Evolutionary conservation across 1,284 basidiomycete species (phyloP).

Genomic region (Heterobasidion irregulare): DNA sequence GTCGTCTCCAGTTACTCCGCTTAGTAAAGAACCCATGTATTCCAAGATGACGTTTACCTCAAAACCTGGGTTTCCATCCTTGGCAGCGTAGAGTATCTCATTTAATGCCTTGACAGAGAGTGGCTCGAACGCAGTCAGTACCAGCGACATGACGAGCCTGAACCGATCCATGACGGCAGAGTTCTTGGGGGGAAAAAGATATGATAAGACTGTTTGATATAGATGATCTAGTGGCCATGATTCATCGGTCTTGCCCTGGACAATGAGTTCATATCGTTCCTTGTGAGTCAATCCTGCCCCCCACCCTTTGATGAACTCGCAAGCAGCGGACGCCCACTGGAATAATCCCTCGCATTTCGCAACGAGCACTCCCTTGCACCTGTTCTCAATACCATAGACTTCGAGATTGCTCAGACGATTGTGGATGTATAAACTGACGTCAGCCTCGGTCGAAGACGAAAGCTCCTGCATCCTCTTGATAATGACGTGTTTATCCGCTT

Average conservation of each 20-base stretch:
- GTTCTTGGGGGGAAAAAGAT: neutral
- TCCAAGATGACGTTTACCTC: neutral
- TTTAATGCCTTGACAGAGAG: neutral
- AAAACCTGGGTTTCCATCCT: neutral
- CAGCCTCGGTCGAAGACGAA: neutral
- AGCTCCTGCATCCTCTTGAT: neutral
- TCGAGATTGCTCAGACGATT: neutral
- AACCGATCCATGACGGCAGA: neutral
- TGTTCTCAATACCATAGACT: neutral
- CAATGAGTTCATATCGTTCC: neutral
- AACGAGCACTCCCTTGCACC: neutral
- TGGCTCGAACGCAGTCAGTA: neutral
- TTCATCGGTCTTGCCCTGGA: neutral
- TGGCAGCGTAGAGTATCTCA: neutral
- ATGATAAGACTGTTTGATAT: neutral
- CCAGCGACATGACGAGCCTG: neutral
- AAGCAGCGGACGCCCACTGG: neutral
- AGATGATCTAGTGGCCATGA: neutral
- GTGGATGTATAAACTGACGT: neutral
- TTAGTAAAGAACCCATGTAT: neutral
- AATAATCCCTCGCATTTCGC: neutral
- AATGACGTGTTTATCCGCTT: neutral
- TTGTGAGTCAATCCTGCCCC: neutral
- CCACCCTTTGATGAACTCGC: neutral
- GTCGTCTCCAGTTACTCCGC: neutral